Percentiles rank a stretch among this genome's conserved stretches.
Evolutionary conservation across 805 yeast species (phyloP).

Genomic region (Myxozyma monticola): DNA sequence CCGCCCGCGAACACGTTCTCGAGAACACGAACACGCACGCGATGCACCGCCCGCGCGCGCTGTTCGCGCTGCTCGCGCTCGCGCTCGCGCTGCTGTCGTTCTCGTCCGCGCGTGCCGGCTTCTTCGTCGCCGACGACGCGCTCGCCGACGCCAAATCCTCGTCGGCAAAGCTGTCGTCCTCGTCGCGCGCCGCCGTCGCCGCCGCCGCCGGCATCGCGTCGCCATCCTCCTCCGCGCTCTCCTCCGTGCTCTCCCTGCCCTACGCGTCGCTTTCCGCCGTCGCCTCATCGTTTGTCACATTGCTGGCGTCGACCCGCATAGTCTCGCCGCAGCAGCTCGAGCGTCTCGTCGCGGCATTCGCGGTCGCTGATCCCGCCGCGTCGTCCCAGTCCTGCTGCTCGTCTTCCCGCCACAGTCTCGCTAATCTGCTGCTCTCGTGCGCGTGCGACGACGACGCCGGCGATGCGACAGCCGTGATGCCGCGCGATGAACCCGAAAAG

Average conservation of each 20-base stretch:
- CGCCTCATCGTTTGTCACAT: background rate
- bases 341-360: background rate
- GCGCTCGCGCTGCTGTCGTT: background rate
- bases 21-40: background rate
- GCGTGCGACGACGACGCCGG: no score
- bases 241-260: background rate
- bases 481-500: background rate
- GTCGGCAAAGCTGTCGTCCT: background rate
- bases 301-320: background rate
- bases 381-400: background rate
- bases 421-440: background rate
- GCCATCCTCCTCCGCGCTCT: background rate
- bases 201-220: constrained; percentile 1
- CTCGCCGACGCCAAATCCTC: no score
- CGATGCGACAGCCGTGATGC: background rate
- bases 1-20: background rate
- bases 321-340: background rate
- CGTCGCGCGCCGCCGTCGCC: background rate
- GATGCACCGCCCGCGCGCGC: background rate
- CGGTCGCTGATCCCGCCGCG: background rate
- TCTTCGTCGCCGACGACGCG: no score
- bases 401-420: background rate
- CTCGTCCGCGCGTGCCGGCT: background rate
- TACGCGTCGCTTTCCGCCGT: background rate
- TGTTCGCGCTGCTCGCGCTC: background rate